These are phyloP conservation scores for Cryptococcus sp. DNA, from an alignment of 1,284 basidiomycete species.

Conservation along the genomic window DNA sequence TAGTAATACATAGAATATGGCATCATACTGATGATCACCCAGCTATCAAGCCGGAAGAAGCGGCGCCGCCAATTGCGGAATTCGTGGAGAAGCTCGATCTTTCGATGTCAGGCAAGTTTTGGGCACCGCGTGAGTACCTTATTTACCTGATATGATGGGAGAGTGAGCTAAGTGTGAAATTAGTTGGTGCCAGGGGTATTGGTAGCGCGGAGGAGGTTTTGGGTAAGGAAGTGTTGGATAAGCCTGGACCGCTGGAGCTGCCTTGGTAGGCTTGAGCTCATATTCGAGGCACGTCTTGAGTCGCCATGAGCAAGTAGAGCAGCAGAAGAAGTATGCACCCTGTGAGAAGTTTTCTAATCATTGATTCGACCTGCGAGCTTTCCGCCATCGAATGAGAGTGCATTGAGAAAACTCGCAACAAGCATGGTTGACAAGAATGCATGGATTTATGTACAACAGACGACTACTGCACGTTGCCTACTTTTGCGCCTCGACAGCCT, in stretches of 20 bases:
- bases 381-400: no score
- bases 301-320: no score
- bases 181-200: conserved; percentile 47
- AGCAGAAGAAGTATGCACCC: no score
- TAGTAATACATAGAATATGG: not conserved
- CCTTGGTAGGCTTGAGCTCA: conserved; percentile 45
- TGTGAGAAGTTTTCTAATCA: no score
- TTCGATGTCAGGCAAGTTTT: conserved; percentile 55
- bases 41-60: conserved; percentile 56
- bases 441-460: no score
- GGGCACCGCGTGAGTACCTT: conserved; percentile 55
- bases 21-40: conserved; percentile 1
- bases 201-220: conserved; percentile 57
- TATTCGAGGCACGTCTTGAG: no score
- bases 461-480: no score
- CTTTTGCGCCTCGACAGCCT: no score
- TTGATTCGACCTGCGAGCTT: no score
- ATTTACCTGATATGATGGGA: not conserved
- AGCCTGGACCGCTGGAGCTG: conserved; percentile 55
- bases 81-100: conserved; percentile 53
- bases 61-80: conserved; percentile 52
- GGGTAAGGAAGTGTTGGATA: conserved; percentile 46
- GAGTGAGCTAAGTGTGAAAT: not conserved
- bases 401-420: no score
- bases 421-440: no score